Base-by-base conservation (phyloP, 768 basidiomycete species). In the Pleurotus djamor region DNA sequence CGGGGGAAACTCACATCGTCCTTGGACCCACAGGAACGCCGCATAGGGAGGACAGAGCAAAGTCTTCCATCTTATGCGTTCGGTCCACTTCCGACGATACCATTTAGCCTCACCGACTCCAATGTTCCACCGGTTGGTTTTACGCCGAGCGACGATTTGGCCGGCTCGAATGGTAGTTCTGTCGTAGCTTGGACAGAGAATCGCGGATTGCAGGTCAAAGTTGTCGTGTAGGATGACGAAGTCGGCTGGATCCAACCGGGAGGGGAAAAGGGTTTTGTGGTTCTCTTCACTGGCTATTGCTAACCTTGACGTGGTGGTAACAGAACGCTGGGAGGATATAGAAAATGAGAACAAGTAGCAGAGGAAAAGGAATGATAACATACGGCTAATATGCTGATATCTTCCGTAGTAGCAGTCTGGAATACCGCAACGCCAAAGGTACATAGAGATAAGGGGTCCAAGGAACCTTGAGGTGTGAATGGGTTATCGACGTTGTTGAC, bases 401-500 rank as follows among this genome's bases (percentile, higher is more conserved):
- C 83, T 12, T 65, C 63, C 16, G 74, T 73, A 13, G 79, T 83
- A 10, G 81, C 84, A 37, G 80, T 75, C 66, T 87, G 87, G 65
- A 86, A 88, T 34, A 87, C 62, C 2, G 78, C 82, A 9, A 85
- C 81, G 16, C 82, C 84, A 48, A 88, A 78, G 37, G 82, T 76
- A 52, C 84, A 81, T 56, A 88, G 70, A 4, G 78, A 74, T n/a
- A 89, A 71, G 7, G 86, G 85, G 72, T 87, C 86, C 47, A 83
- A 66, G 32, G 79, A 79, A 54, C 87, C 87, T 71, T 88, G 87
- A 43, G 87, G 88, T 37, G 83, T 88, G 68, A 87, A 89, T 34
- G 84, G 82, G 63, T 88, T 89, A 62, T 81, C 81, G 64, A 87
- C 79, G 65, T 87, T 87, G 69, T 87, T 86, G 38, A 87, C 82